Evolutionary conservation across 2,329 filamentous ascomycete species (phyloP), one percentile per base, ranked within the genome.

Genomic region (Scytalidium sp.): DNA sequence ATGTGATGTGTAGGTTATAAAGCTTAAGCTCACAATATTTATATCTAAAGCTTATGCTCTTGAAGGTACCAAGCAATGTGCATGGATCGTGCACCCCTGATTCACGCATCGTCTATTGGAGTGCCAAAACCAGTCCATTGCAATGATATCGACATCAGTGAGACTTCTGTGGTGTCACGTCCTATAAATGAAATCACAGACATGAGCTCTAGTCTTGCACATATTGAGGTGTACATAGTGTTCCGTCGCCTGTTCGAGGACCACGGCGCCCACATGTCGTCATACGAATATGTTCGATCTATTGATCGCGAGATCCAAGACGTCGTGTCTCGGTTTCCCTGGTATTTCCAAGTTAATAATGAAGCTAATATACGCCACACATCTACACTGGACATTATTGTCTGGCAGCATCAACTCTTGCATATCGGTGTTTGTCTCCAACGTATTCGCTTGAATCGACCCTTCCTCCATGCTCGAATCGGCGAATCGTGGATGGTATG

Each of bases 1-100:
- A 15, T 69, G 83, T 2, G 82, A 85, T 55, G 69, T 76, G 60
- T 62, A 56, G 20, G 57, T 51, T 41, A 40, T n/a, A 17, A 32
- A 20, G 21, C 27, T 20, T 44, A 27, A 17, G 20, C 21, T 20
- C 3, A 19, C 17, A 21, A 25, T 15, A 22, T 19, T 25, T 25
- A 19, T 17, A 17, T 20, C n/a, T 27, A 17, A 22, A 22, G 21
- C 42, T 20, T 44, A 20, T 25, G 17, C 7, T 46, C 17, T 39
- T 13, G 25, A 25, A 61, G 58, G 15, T 63, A 58, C 44, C 61
- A 63, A 51, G 59, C 60, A 5, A 59, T 62, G 43, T 63, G 60
- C 41, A 51, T 63, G 11, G 57, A 57, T 17, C 43, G 61, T 39
- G 47, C 56, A 9, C 61, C 61, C 42, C 50, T 63, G 17, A 62